Evolutionary conservation across 1,284 basidiomycete species (phyloP), one percentile per base, ranked within the genome.

Genomic region (Rhodotorula sp.): DNA sequence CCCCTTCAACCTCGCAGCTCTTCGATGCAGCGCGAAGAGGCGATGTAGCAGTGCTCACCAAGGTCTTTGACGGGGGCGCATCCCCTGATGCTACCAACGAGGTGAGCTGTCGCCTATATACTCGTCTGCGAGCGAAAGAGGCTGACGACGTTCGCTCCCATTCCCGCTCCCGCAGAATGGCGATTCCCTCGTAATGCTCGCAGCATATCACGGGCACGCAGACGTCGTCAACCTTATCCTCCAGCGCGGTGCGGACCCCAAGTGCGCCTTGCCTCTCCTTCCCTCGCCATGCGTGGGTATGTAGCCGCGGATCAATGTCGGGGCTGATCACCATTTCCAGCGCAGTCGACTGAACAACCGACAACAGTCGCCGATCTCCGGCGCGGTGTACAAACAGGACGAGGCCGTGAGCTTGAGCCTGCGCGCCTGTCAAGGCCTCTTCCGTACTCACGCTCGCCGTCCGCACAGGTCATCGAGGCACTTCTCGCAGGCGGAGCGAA

Each of bases 351-450:
- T 87, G 48, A 94, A 94, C 79, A 90, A 89, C 71, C 83, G 85
- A 7, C 87, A 86, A 0, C 91, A 93, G 77, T 88, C 88, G n/a
- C 87, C 90, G 39, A 80, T 93, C 13, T 89, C 91, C 2, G 91
- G 91, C 5, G 90, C 89, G 0, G 87, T 92, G 2, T 93, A 92
- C 83, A 93, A 93, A 76, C 82, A 82, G 6, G 80, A 83, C 76
- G 84, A 86, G 64, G 86, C 10, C 19, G 55, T 57, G 10, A 24
- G 36, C 36, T 36, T 11, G 27, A 20, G 6, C 4, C 52, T 29
- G 13, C 19, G 8, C 29, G 6, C 32, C 52, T 27, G 27, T 30
- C 30, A 2, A 10, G 30, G 15, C 19, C 17, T 19, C 32, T 53
- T 29, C 51, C 51, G 4, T 20, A 32, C 53, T 55, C 30, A 55